Conservation (phyloP, 163 green algal species). For the Scenedesmus sp. region DNA sequence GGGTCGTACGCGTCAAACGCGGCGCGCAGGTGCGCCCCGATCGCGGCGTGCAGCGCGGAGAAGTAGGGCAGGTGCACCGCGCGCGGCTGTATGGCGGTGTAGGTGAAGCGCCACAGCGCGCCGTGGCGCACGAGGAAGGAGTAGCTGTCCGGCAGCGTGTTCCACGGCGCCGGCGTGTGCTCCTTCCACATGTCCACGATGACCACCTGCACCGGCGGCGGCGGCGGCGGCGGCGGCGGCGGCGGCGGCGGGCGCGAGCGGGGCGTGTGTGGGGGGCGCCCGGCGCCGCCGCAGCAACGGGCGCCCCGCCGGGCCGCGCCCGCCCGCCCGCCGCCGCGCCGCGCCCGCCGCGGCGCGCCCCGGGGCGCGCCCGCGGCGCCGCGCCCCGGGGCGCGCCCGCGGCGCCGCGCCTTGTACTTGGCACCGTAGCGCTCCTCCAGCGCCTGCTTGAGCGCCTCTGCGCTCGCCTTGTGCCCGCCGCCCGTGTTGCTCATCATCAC, state of each 20-base stretch:
- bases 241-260: too few relatives aligned
- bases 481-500: constrained; percentile 98
- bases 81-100: constrained; percentile 75
- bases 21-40: constrained; percentile 15
- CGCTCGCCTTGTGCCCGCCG: constrained; percentile 93
- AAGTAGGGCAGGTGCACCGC: constrained; percentile 83
- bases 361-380: too few relatives aligned
- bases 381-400: too few relatives aligned
- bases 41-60: constrained; percentile 36
- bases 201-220: constrained; percentile 70
- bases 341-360: not conserved
- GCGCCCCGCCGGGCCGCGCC: too few relatives aligned
- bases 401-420: constrained; percentile 71
- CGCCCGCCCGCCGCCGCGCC: too few relatives aligned
- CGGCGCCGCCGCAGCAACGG: not conserved
- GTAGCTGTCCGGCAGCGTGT: constrained; percentile 91
- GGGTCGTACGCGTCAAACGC: constrained; percentile 73
- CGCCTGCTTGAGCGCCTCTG: constrained; percentile 88
- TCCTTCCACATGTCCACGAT: constrained; percentile 97
- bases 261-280: not conserved
- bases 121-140: constrained; percentile 92
- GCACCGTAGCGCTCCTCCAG: constrained; percentile 82
- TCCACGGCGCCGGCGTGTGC: constrained; percentile 91
- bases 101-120: constrained; percentile 84
- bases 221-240: too few relatives aligned